A percentile compares a stretch with the other conserved stretches of the same genome.
Evolutionary conservation across 352 stramenopile species (phyloP).

Genomic region (Phytopythium chamaehyphon): DNA sequence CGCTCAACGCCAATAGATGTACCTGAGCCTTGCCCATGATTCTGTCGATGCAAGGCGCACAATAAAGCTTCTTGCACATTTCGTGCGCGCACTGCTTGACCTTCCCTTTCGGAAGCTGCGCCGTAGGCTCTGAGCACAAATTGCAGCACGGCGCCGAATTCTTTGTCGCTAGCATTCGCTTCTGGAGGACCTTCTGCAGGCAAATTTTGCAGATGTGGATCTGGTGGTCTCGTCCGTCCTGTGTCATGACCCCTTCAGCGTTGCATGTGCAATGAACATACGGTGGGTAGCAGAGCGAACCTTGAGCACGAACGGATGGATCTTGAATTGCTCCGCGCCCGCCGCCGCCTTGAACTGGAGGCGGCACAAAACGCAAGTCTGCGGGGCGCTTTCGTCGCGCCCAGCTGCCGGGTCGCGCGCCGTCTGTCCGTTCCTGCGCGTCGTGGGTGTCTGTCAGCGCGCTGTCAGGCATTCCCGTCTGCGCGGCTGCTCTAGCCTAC

Average conservation of each 20-base stretch:
- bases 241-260: not conserved
- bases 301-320: constrained; percentile 75
- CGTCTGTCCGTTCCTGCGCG: not conserved
- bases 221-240: constrained; percentile 46
- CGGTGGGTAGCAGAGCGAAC: constrained; percentile 13
- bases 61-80: constrained; percentile 52
- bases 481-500: not conserved
- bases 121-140: constrained; percentile 37
- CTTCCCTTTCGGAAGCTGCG: constrained; percentile 15
- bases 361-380: constrained; percentile 42
- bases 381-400: too few species aligned
- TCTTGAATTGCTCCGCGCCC: constrained; percentile 24
- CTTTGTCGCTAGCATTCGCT: constrained; percentile 13
- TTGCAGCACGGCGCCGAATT: constrained; percentile 32
- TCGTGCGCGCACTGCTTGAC: constrained; percentile 41
- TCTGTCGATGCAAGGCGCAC: constrained; percentile 47
- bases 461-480: too few species aligned
- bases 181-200: constrained; percentile 45
- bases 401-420: not conserved
- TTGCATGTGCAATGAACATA: not conserved
- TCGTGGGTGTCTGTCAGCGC: not conserved
- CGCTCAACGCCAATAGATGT: not conserved
- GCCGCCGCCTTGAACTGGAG: constrained; percentile 19
- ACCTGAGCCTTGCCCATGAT: constrained; percentile 56
- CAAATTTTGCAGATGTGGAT: constrained; percentile 69